Conservation (phyloP, 202 grass and related monocot species). For the Elaeis oleifera region DNA sequence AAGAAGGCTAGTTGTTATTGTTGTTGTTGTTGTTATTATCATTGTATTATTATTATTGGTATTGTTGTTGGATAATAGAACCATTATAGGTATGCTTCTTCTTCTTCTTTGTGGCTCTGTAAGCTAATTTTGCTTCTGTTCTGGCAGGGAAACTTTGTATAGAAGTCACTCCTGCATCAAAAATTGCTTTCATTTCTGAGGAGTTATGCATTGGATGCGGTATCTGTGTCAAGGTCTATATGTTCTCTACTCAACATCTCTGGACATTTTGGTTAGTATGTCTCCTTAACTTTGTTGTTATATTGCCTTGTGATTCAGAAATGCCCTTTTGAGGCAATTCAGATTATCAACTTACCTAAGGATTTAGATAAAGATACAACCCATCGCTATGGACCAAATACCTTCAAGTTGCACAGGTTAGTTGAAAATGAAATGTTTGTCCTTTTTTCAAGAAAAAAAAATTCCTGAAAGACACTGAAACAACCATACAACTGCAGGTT, state of each 20-base stretch:
- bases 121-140: neutral
- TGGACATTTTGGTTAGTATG: too few relatives aligned
- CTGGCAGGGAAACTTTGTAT: conserved; percentile 77
- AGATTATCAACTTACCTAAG: conserved; percentile 95
- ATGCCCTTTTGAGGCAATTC: conserved; percentile 99
- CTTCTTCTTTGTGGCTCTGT: too few relatives aligned
- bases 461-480: neutral
- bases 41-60: too few relatives aligned
- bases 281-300: too few relatives aligned
- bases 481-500: conserved; percentile 38
- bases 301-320: conserved; percentile 36
- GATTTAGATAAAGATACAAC: conserved; percentile 96
- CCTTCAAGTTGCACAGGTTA: conserved; percentile 83
- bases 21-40: too few relatives aligned
- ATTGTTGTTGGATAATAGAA: too few relatives aligned
- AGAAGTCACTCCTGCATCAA: conserved; percentile 51
- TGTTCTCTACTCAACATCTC: too few relatives aligned
- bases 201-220: conserved; percentile 89
- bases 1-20: too few relatives aligned
- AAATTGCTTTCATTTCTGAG: conserved; percentile 85
- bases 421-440: neutral
- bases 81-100: too few relatives aligned
- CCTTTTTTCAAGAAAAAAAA: too few relatives aligned
- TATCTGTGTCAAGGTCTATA: conserved; percentile 79
- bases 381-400: conserved; percentile 83